Percentiles rank a stretch among this genome's conserved stretches.
Conservation (phyloP, 441 rosid species). For the Erodium trifolium region DNA sequence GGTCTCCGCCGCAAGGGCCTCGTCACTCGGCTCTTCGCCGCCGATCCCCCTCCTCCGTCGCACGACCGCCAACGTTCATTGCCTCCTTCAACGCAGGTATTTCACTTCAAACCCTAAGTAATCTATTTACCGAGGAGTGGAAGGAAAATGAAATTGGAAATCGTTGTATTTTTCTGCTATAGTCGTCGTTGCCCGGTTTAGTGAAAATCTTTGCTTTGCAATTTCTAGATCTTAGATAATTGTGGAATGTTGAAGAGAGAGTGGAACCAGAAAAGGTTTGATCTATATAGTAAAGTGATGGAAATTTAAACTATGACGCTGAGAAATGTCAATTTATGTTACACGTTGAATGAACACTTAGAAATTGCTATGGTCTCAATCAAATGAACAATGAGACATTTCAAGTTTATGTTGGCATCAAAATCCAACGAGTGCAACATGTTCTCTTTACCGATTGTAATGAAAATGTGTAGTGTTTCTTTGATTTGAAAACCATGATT, state of each 20-base stretch:
- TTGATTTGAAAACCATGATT: too few relatives aligned
- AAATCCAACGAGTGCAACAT: not conserved
- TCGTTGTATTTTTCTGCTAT: not conserved
- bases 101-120: not conserved
- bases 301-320: not conserved
- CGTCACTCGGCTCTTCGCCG: not conserved
- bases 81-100: not conserved
- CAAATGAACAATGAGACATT: not conserved
- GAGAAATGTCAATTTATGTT: not conserved
- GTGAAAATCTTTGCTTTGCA: not conserved
- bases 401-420: not conserved
- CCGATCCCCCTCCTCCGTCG: not conserved
- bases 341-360: not conserved
- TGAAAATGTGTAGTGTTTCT: not conserved
- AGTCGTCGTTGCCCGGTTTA: not conserved
- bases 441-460: too few relatives aligned
- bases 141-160: constrained; percentile 5
- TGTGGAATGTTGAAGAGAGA: not conserved
- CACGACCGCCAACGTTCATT: not conserved
- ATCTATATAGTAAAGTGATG: not conserved
- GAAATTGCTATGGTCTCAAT: not conserved
- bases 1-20: constrained; percentile 4
- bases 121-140: not conserved
- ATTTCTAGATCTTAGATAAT: not conserved
- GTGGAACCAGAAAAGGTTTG: not conserved